phyloP scores from a whole-genome alignment of 202 grass and related monocot genomes.

The Zoysia matrella region DNA sequence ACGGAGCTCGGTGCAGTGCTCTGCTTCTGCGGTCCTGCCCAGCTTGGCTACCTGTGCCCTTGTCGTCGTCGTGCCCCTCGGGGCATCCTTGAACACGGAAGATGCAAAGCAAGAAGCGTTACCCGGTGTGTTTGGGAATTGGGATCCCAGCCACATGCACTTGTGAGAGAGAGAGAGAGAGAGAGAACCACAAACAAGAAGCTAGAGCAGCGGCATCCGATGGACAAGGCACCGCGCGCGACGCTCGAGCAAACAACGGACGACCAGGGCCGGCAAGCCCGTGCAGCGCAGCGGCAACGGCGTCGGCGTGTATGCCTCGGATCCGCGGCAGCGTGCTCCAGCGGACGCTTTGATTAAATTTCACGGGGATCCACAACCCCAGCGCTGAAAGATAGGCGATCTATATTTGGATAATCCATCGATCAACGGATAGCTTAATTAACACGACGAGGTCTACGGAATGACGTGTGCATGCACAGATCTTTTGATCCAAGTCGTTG shows the following conservation, averaged over 20 bases:
- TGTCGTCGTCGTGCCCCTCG: too few relatives aligned
- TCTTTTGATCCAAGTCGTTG: too few relatives aligned
- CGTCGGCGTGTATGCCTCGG: conserved; percentile 20
- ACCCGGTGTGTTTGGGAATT: background rate
- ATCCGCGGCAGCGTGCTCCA: conserved; percentile 1
- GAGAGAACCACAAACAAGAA: too few relatives aligned
- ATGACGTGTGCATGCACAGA: background rate
- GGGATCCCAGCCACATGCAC: background rate
- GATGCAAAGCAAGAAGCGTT: background rate
- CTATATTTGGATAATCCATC: background rate
- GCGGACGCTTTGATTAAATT: background rate
- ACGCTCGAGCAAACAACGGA: background rate
- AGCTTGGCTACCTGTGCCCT: too few relatives aligned
- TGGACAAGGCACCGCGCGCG: too few relatives aligned
- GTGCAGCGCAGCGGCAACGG: background rate
- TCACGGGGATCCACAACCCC: background rate
- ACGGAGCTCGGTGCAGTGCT: too few relatives aligned
- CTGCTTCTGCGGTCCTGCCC: too few relatives aligned
- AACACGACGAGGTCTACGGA: background rate
- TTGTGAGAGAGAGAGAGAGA: too few relatives aligned
- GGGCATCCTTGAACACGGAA: background rate
- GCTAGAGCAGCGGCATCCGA: too few relatives aligned
- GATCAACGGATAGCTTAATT: too few relatives aligned
- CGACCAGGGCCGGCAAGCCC: too few relatives aligned
- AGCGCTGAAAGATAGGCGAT: conserved; percentile 27